Percentiles rank a stretch among this genome's conserved stretches.
These are phyloP conservation scores for Cucumis hystrix DNA, from an alignment of 306 rosid genomes.

Conservation along the genomic window DNA sequence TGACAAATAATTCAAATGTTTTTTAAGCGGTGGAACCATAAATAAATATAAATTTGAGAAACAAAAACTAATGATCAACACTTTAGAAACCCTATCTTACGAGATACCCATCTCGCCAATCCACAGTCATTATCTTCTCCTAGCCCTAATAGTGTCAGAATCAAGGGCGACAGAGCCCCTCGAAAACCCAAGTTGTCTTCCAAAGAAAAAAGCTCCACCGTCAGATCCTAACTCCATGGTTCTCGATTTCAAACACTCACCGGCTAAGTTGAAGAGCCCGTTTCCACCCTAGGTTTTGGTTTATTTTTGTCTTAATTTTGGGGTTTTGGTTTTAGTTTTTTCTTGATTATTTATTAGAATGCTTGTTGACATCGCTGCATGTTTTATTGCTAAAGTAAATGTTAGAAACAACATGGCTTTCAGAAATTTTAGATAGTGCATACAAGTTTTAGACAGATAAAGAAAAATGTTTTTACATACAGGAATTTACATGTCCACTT, in stretches of 20 bases:
- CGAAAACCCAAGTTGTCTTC: constrained; percentile 36
- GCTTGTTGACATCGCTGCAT: background rate
- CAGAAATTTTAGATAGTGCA: background rate
- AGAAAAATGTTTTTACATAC: background rate
- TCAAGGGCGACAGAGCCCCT: constrained; percentile 29
- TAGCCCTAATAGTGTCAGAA: constrained; percentile 27
- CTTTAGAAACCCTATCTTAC: constrained; percentile 28
- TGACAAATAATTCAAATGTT: too few relatives aligned
- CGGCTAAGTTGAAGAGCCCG: constrained; percentile 59
- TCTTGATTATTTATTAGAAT: background rate
- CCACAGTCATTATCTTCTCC: constrained; percentile 23
- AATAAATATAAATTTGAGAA: too few relatives aligned
- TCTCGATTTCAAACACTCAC: constrained; percentile 37
- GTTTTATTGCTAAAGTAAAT: background rate
- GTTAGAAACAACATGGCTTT: background rate
- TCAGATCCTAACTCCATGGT: constrained; percentile 38
- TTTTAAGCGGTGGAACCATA: too few relatives aligned
- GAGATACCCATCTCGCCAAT: constrained; percentile 37
- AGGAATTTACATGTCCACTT: background rate
- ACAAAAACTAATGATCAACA: too few relatives aligned
- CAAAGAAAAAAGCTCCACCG: constrained; percentile 72
- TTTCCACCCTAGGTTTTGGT: constrained; percentile 45
- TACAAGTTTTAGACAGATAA: background rate
- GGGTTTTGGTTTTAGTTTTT: background rate
- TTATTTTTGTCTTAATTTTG: background rate